A percentile compares a stretch with the other conserved stretches of the same genome.
Conservation (phyloP, 345 rosid species). For the Erucastrum elatum region DNA sequence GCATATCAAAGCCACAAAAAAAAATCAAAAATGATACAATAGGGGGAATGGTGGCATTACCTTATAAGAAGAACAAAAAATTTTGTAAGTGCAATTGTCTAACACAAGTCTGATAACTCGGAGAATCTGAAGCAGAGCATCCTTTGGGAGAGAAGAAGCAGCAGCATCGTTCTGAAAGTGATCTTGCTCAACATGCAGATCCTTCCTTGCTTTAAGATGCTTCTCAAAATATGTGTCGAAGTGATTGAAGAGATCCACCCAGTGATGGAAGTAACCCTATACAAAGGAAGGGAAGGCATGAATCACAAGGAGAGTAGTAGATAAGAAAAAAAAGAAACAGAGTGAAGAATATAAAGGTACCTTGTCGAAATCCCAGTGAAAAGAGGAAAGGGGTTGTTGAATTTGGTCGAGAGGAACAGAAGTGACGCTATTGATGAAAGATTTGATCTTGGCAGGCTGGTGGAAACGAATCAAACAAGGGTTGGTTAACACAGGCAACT, state of each 20-base stretch:
- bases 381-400: constrained; percentile 75
- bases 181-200: constrained; percentile 69
- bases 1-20: too few species aligned
- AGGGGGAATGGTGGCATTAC: constrained; percentile 37
- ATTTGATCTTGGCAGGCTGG: constrained; percentile 91
- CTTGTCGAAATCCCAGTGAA: constrained; percentile 93
- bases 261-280: constrained; percentile 98
- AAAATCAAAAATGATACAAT: not conserved
- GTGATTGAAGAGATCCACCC: constrained; percentile 96
- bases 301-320: constrained; percentile 15
- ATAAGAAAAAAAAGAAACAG: not conserved
- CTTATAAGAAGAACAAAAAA: constrained; percentile 90
- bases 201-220: constrained; percentile 79
- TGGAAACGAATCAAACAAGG: constrained; percentile 17
- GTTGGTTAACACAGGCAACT: constrained; percentile 3
- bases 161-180: constrained; percentile 64
- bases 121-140: constrained; percentile 88
- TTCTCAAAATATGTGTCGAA: constrained; percentile 93
- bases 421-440: constrained; percentile 72
- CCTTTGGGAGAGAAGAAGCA: constrained; percentile 73
- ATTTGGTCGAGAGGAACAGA: constrained; percentile 68
- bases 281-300: constrained; percentile 15
- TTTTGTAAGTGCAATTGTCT: constrained; percentile 95
- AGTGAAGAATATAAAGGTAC: constrained; percentile 33
- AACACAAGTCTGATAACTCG: constrained; percentile 84